phyloP scores from a whole-genome alignment of 2,329 filamentous ascomycete genomes.

The Hansfordia pulvinata region DNA sequence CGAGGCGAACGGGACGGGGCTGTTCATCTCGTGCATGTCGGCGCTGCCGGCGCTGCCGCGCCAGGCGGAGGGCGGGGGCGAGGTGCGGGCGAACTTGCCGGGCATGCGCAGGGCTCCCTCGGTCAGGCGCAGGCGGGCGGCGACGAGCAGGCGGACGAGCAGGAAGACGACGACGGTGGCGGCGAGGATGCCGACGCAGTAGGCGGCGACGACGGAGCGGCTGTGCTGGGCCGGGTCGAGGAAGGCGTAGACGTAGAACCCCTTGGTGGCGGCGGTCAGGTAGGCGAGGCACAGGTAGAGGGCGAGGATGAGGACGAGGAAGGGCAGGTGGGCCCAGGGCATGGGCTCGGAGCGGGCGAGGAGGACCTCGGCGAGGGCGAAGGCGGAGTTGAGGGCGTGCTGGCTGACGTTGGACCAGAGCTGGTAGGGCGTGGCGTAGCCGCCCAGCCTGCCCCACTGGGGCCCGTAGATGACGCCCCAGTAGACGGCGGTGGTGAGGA shows the following conservation, averaged over 20 bases:
- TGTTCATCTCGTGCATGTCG: too few species aligned
- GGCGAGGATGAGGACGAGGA: slow-evolving; percentile 55
- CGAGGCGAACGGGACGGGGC: too few species aligned
- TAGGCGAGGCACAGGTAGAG: slow-evolving; percentile 65
- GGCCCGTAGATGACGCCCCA: slow-evolving; percentile 56
- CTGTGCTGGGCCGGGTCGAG: slow-evolving; percentile 48
- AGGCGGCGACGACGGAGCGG: slow-evolving; percentile 47
- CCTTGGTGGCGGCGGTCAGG: slow-evolving; percentile 53
- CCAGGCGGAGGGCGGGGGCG: too few species aligned
- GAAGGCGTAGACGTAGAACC: slow-evolving; percentile 68
- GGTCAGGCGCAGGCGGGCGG: slow-evolving; percentile 23
- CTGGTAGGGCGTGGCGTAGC: slow-evolving; percentile 36
- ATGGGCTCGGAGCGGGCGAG: slow-evolving; percentile 47
- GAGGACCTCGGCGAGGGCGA: slow-evolving; percentile 64
- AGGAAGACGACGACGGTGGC: slow-evolving; percentile 28
- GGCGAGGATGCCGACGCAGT: slow-evolving; percentile 36
- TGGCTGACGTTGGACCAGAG: slow-evolving; percentile 57
- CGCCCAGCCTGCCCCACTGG: slow-evolving; percentile 49
- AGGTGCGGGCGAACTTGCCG: slow-evolving; percentile 14
- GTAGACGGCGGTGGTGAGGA: slow-evolving; percentile 59
- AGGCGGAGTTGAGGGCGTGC: slow-evolving; percentile 61
- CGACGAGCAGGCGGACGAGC: slow-evolving; percentile 25
- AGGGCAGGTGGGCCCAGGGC: slow-evolving; percentile 51
- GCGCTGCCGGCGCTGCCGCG: too few species aligned
- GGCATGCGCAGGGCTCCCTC: slow-evolving; percentile 12